Evolutionary conservation across 345 rosid genomes (phyloP).

Genomic region (Luvunga scandens): DNA sequence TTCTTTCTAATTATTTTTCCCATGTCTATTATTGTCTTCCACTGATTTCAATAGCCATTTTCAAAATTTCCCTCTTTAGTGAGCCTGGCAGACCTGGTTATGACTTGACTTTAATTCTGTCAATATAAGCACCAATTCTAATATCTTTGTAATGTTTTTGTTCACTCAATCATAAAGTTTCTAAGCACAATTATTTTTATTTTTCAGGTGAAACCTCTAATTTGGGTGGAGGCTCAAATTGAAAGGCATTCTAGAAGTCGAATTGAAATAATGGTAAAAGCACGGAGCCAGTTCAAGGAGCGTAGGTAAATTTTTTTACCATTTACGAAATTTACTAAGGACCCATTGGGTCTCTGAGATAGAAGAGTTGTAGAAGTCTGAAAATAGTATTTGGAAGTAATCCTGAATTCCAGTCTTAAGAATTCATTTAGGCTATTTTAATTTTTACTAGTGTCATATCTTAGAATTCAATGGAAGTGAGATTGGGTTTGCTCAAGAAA

Average conservation of each 20-base stretch:
- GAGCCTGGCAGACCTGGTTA: not conserved
- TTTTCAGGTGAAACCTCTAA: slow-evolving; percentile 65
- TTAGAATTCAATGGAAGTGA: not conserved
- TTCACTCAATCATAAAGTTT: not conserved
- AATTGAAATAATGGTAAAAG: slow-evolving; percentile 63
- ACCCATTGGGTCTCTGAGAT: not conserved
- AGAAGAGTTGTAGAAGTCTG: not conserved
- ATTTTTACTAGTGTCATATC: not conserved
- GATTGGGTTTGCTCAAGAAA: not conserved
- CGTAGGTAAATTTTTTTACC: slow-evolving; percentile 45
- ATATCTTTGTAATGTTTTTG: not conserved
- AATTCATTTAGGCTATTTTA: not conserved
- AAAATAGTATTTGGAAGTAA: not conserved
- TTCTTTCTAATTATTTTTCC: too few species aligned
- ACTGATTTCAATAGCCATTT: not conserved
- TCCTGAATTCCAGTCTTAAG: not conserved
- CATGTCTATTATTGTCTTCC: not conserved
- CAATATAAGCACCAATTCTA: not conserved
- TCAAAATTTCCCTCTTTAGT: not conserved
- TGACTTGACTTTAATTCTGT: not conserved
- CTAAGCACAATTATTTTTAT: slow-evolving; percentile 6
- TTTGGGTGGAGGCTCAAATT: slow-evolving; percentile 78
- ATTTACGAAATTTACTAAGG: not conserved
- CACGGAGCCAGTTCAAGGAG: slow-evolving; percentile 71
- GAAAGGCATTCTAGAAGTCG: slow-evolving; percentile 76